phyloP scores from a whole-genome alignment of 441 rosid genomes.

The Croton laevigatus region DNA sequence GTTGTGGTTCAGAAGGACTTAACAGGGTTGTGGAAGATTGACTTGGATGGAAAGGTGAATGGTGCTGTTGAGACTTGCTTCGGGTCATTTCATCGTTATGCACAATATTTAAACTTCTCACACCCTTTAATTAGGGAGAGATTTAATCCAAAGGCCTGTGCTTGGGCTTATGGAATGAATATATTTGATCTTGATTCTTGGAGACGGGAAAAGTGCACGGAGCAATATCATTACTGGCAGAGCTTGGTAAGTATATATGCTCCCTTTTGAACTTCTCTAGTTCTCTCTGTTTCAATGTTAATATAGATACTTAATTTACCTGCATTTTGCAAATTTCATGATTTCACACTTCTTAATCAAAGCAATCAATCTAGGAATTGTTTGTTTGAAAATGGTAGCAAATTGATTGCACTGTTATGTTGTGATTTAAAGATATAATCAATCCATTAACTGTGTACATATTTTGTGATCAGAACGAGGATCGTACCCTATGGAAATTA shows the following conservation, averaged over 20 bases:
- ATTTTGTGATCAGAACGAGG: slow-evolving; percentile 57
- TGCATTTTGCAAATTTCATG: background rate
- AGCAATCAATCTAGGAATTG: background rate
- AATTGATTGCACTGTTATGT: background rate
- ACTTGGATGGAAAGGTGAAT: slow-evolving; percentile 78
- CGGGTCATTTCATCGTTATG: slow-evolving; percentile 79
- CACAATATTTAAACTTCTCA: slow-evolving; percentile 65
- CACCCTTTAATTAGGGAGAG: slow-evolving; percentile 62
- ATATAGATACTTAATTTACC: background rate
- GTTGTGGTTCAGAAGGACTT: slow-evolving; percentile 87
- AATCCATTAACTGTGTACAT: slow-evolving; percentile 13
- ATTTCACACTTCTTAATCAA: background rate
- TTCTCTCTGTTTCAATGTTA: background rate
- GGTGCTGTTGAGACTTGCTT: slow-evolving; percentile 92
- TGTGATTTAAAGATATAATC: background rate
- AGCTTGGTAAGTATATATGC: slow-evolving; percentile 46
- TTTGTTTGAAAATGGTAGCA: background rate
- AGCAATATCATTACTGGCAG: slow-evolving; percentile 82
- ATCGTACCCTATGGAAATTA: slow-evolving; percentile 60
- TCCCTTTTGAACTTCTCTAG: slow-evolving; percentile 5
- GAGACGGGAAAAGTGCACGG: slow-evolving; percentile 76
- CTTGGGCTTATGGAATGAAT: slow-evolving; percentile 91
- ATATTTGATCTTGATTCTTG: slow-evolving; percentile 84
- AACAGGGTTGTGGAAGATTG: slow-evolving; percentile 74
- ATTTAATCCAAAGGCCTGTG: slow-evolving; percentile 72